phyloP scores from a whole-genome alignment of 2,329 filamentous ascomycete species.

The Colletotrichum lentis region DNA sequence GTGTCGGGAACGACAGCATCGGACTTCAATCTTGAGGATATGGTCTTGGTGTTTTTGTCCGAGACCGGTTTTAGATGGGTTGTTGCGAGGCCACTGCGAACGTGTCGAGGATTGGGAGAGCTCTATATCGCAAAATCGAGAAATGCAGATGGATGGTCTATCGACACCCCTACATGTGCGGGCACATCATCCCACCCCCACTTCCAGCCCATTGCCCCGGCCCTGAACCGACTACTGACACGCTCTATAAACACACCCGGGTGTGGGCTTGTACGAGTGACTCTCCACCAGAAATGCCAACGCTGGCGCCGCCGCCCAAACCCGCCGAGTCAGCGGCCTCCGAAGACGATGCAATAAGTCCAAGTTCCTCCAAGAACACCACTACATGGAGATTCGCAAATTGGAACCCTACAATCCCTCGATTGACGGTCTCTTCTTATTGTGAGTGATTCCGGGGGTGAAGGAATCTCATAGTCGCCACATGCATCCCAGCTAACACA shows the following conservation, averaged over 20 bases:
- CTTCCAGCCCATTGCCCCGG: background rate
- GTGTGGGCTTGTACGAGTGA: conserved; percentile 4
- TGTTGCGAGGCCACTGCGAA: too few relatives aligned
- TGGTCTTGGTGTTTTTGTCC: conserved; percentile 39
- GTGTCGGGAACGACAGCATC: conserved; percentile 55
- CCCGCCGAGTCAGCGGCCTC: conserved; percentile 22
- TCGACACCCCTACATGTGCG: background rate
- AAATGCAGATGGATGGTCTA: conserved; percentile 16
- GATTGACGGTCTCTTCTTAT: background rate
- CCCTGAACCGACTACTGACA: background rate
- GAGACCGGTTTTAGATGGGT: too few relatives aligned
- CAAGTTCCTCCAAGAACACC: background rate
- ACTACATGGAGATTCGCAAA: background rate
- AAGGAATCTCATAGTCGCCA: background rate
- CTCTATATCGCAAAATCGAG: conserved; percentile 12
- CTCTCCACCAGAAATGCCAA: conserved; percentile 18
- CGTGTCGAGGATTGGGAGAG: background rate
- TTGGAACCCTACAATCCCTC: too few relatives aligned
- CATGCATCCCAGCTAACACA: background rate
- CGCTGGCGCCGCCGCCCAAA: background rate
- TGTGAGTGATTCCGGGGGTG: background rate
- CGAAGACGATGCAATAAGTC: background rate
- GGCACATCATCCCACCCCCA: accelerated
- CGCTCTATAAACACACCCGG: background rate
- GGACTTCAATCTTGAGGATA: too few relatives aligned